phyloP scores from a whole-genome alignment of 106 monocot genomes.

The Posidonia australis region DNA sequence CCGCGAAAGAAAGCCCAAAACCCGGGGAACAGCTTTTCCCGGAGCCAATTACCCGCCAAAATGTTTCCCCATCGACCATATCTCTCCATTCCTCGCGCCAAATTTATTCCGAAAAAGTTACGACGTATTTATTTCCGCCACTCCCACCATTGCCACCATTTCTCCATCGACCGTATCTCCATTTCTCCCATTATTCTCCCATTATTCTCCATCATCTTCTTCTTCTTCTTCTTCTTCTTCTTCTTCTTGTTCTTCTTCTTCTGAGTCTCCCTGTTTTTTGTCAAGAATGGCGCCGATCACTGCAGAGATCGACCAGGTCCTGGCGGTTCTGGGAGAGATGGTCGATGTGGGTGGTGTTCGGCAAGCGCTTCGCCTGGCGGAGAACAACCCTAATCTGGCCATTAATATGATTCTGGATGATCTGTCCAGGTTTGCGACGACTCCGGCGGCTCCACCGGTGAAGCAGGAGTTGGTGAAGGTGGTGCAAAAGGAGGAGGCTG shows the following conservation, averaged over 20 bases:
- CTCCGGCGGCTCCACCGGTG: background rate
- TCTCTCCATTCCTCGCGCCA: background rate
- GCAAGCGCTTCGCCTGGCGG: slow-evolving; percentile 35
- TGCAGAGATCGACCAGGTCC: slow-evolving; percentile 22
- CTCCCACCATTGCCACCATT: background rate
- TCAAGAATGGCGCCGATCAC: background rate
- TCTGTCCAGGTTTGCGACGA: slow-evolving; percentile 4
- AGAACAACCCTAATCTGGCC: slow-evolving; percentile 52
- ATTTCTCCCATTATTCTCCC: background rate
- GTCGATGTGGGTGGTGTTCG: slow-evolving; percentile 20
- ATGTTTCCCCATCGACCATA: background rate
- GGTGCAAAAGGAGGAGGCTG: slow-evolving; percentile 2
- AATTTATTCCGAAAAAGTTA: no score
- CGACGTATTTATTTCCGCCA: no score
- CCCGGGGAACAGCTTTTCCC: background rate
- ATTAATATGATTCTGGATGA: slow-evolving; percentile 60
- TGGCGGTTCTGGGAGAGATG: slow-evolving; percentile 26
- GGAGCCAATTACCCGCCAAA: background rate
- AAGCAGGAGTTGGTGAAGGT: background rate
- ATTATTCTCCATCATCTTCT: background rate
- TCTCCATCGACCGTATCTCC: background rate
- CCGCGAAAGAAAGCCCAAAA: background rate
- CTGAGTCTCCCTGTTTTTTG: background rate
- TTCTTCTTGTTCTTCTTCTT: background rate
- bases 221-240: background rate